Base-by-base conservation (phyloP, 75 land plant genomes). In the Picea sitchensis region DNA sequence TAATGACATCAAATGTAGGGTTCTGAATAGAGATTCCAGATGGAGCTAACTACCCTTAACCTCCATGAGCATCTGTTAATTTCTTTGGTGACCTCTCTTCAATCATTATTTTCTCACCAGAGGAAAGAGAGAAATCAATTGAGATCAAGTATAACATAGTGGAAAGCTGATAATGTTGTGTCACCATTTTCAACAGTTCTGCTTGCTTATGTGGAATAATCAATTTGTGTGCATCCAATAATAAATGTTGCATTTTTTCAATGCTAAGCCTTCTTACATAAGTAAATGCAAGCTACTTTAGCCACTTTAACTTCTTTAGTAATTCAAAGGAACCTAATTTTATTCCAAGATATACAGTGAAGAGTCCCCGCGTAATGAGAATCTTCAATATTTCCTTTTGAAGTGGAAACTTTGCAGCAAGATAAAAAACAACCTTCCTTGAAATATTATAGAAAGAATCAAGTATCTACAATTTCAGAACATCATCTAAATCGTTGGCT, bases 1-100 rank as follows among this genome's bases (percentile, higher is more conserved):
- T 91, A 26, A 94, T 96, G 36, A 96, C 94, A 88, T 96, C 96
- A 82, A 96, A 96, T 64, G 96, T 96, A 5, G 96, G 98, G 76
- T 96, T 96, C 98, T 94, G 93, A 15, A 93, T 96, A 76, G 82
- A 82, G 32, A 96, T 88, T 32, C 98, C 96, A 58, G 90, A 84
- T 23, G 96, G 92, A 65, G 98, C 94, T 56, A 96, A 85, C 57
- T 87, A 83, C 30, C 98, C 98, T 14, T 89, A 86, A 68, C 98
- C 96, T 69, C 96, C 96, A 73, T 86, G 92, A 20, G 96, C 67
- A 68, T 88, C 68, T 73, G 90, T 78, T 77, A 96, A 60, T 76
- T 96, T 94, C 75, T 84, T 84, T 20, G 91, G 59, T 13, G 91
- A 90, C 75, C 98, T 87, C 73, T 96, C 94, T 80, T 96, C 98